These are phyloP conservation scores for Ilyonectria destructans DNA, from an alignment of 2,329 filamentous ascomycete genomes.

Conservation along the genomic window DNA sequence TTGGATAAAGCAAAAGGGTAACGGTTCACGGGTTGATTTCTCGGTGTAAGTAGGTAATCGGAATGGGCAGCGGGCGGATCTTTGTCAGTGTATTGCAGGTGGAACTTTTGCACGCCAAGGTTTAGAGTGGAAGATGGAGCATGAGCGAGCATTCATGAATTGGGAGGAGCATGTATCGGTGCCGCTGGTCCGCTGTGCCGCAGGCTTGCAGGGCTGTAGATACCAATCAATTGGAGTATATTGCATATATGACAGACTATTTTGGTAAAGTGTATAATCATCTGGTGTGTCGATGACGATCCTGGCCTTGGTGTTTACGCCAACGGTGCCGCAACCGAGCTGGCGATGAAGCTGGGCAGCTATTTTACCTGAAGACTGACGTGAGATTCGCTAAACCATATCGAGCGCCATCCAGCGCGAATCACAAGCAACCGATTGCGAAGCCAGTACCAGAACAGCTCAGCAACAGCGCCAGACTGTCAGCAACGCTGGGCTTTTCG, in stretches of 20 bases:
- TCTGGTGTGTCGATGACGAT: background rate
- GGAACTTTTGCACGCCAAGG: constrained; percentile 4
- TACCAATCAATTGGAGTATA: constrained; percentile 22
- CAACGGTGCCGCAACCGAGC: background rate
- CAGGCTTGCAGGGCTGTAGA: constrained; percentile 17
- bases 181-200: constrained; percentile 5
- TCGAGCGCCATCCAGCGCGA: background rate
- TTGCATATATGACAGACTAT: background rate
- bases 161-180: constrained; percentile 29
- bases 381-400: constrained; percentile 17
- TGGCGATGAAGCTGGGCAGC: background rate
- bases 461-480: background rate
- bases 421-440: constrained; percentile 17
- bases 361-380: constrained; percentile 14
- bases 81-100: constrained; percentile 14
- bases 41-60: constrained; percentile 12
- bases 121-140: constrained; percentile 21
- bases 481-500: background rate
- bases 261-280: background rate
- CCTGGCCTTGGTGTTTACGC: background rate
- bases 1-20: constrained; percentile 62
- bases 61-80: constrained; percentile 19
- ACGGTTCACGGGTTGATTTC: constrained; percentile 9
- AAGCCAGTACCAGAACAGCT: constrained; percentile 1
- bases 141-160: constrained; percentile 30